Evolutionary conservation across 108 stramenopile species (phyloP).

Genomic region (Nitzschia inconspicua): DNA sequence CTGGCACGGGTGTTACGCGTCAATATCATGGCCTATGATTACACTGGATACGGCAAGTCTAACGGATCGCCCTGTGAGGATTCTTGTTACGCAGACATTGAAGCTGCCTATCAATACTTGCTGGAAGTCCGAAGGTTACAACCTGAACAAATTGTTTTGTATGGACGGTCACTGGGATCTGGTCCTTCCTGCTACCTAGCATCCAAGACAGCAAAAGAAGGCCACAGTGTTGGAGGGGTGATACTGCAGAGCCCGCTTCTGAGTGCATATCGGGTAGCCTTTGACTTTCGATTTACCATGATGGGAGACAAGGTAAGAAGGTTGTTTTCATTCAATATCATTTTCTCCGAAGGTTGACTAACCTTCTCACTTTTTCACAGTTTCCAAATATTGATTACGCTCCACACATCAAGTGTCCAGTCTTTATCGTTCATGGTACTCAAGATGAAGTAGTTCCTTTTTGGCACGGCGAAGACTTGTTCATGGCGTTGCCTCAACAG

Average conservation of each 20-base stretch:
- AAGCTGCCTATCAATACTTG: constrained; percentile 91
- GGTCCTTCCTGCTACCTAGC: constrained; percentile 96
- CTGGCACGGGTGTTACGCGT: constrained; percentile 82
- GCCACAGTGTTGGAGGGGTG: constrained; percentile 85
- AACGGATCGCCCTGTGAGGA: constrained; percentile 72
- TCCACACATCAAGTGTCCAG: constrained; percentile 76
- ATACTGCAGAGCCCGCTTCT: constrained; percentile 93
- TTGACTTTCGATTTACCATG: constrained; percentile 91
- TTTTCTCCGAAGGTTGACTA: not conserved
- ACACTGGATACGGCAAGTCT: constrained; percentile 87
- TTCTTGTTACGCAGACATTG: constrained; percentile 89
- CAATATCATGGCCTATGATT: constrained; percentile 97
- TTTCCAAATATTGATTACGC: constrained; percentile 95
- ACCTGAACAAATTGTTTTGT: constrained; percentile 90
- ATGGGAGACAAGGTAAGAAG: constrained; percentile 86
- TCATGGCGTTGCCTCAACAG: constrained; percentile 73
- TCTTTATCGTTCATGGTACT: constrained; percentile 92
- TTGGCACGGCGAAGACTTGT: constrained; percentile 93
- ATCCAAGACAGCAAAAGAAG: constrained; percentile 69
- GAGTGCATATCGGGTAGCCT: constrained; percentile 91
- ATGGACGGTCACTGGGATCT: constrained; percentile 84
- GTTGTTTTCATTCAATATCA: not conserved
- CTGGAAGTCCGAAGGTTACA: constrained; percentile 62
- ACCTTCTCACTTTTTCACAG: constrained; percentile 35
- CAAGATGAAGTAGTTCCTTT: constrained; percentile 95